phyloP scores from a whole-genome alignment of 768 basidiomycete genomes.

The Phlebiopsis gigantea region DNA sequence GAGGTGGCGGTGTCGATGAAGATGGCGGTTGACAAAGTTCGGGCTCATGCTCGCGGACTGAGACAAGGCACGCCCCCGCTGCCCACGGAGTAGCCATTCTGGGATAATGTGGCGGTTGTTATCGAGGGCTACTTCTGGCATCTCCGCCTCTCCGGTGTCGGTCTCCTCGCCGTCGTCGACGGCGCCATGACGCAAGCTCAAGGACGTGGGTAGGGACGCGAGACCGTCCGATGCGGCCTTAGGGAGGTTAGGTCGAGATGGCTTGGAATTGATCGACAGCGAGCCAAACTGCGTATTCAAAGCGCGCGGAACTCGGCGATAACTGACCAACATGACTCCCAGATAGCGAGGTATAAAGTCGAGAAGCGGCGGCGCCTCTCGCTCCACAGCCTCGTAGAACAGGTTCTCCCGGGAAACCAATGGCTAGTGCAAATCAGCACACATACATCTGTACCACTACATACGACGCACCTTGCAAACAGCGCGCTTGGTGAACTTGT shows the following conservation, averaged over 20 bases:
- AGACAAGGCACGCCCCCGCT: conserved; percentile 37
- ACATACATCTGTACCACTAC: conserved; percentile 14
- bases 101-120: conserved; percentile 96
- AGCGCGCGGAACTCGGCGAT: conserved; percentile 59
- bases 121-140: conserved; percentile 92
- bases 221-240: conserved; percentile 25
- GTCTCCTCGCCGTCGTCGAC: conserved; percentile 34
- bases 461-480: conserved; percentile 90
- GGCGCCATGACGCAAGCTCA: not conserved
- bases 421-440: conserved; percentile 49
- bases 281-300: conserved; percentile 15
- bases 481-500: conserved; percentile 95
- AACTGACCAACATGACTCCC: conserved; percentile 97
- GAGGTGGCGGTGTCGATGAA: conserved; percentile 35
- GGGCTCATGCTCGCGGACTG: conserved; percentile 29
- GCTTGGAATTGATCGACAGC: conserved; percentile 12
- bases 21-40: conserved; percentile 28
- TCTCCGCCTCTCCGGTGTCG: conserved; percentile 62
- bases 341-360: conserved; percentile 97
- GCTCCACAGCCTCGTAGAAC: conserved; percentile 96
- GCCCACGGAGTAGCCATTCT: conserved; percentile 74
- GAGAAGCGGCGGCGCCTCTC: conserved; percentile 86
- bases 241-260: conserved; percentile 17
- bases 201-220: not conserved
- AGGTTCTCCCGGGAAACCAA: conserved; percentile 95